Base-by-base conservation (phyloP, 345 rosid species). In the Rubroshorea leprosula region DNA sequence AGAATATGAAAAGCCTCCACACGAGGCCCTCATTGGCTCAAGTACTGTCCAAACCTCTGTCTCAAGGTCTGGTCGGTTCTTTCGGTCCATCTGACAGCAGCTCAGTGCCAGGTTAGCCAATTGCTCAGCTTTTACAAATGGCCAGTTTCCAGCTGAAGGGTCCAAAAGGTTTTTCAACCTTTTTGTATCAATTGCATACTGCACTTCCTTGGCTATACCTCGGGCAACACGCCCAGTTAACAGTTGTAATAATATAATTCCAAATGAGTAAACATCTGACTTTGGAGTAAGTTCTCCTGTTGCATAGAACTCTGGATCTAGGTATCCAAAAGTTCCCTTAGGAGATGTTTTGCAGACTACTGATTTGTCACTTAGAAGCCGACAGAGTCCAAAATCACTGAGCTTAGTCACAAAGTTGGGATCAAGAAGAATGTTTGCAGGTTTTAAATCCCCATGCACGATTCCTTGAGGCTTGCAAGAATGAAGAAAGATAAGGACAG, bases 101-200 rank as follows among this genome's bases (percentile, higher is more conserved):
- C 96, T 77, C 68, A 92, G 65, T 23, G 93, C 97, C 68, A 89
- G 65, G 68, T 71, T 76, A 66, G 95, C 76, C 71, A 92, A 69
- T 74, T 81, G 95, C 76, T 87, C 84, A 8, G 95, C 96, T 72
- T 79, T 84, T 62, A 82, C 81, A 80, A 82, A 80, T 1, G 98
- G 97, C 98, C 97, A 92, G 68, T 92, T 90, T 54, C 98, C 98
- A 6, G 98, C 95, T 63, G 81, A 74, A 62, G 91, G 98, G 58
- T 92, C 98, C 78, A 92, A 72, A 22, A 83, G 72, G 56, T 44
- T 51, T 66, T 74, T 80, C 72, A 92, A 64, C 11, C 74, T 69
- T 64, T 85, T 87, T 31, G 59, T 72, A 31, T 83, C 83, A 12
- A 89, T 51, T 13, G 90, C 95, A 56, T 64, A 69, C 58, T 77